These are phyloP conservation scores for Volutella citrinella DNA, from an alignment of 2,329 filamentous ascomycete genomes.

Conservation along the genomic window DNA sequence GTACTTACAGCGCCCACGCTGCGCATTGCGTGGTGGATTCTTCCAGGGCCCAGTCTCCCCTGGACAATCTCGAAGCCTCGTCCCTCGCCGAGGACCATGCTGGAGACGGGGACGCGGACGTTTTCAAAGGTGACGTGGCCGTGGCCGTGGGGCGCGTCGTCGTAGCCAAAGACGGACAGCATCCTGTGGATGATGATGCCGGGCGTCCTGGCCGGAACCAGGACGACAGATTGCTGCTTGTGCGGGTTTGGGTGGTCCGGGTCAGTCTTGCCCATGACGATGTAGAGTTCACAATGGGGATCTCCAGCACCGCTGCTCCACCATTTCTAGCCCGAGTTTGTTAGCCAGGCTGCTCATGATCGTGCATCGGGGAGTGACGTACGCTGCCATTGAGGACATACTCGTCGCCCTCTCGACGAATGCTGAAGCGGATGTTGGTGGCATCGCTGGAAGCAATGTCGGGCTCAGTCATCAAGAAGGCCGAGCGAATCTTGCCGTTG, in stretches of 20 bases:
- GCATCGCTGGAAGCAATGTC: slow-evolving; percentile 6
- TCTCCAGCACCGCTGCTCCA: no score
- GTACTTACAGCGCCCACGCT: background rate
- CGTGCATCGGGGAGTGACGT: background rate
- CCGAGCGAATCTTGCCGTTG: slow-evolving; percentile 3
- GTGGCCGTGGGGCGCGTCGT: slow-evolving; percentile 91
- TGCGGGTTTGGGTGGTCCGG: slow-evolving; percentile 69
- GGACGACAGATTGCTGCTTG: slow-evolving; percentile 83
- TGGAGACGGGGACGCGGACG: slow-evolving; percentile 66
- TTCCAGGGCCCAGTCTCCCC: slow-evolving; percentile 8
- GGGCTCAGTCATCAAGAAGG: slow-evolving; percentile 6
- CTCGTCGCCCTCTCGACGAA: background rate
- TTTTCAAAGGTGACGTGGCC: slow-evolving; percentile 83
- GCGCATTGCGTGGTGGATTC: slow-evolving; percentile 12
- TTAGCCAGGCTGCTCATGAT: no score
- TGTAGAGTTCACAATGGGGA: no score
- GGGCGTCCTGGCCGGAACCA: slow-evolving; percentile 72
- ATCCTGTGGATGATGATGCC: slow-evolving; percentile 85
- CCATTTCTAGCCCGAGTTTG: no score
- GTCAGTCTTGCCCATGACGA: slow-evolving; percentile 88
- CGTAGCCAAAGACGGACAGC: slow-evolving; percentile 84
- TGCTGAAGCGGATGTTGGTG: slow-evolving; percentile 4
- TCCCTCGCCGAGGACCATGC: slow-evolving; percentile 8
- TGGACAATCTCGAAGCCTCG: slow-evolving; percentile 10
- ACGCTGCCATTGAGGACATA: no score